Base-by-base conservation (phyloP, 2,329 filamentous ascomycete genomes). In the Cytospora piceicola region DNA sequence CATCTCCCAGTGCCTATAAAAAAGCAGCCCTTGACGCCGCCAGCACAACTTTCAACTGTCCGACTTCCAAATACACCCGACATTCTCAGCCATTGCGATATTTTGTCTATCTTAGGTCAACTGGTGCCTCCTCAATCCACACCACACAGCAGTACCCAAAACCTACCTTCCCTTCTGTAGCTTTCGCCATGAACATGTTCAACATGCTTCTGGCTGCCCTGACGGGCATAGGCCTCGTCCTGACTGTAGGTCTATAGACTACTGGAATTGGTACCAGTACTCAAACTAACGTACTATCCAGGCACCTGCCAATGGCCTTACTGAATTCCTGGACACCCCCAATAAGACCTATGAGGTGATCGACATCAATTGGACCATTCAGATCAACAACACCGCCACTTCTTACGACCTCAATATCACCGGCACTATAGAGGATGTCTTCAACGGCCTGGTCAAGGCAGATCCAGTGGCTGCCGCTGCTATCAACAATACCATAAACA, bases 401-500 rank as follows among this genome's bases (percentile, higher is more conserved):
- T 53, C 61, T 39, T 63, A 58, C 29, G 56, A 57, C 53, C 27
- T 63, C n/a, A 51, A 36, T 9, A 22, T 57, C 22, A 29, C 36
- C 14, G 53, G 53, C 30, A 63, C 61, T 17, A 34, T 24, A 11
- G 22, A 63, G 39, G 53, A 63, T 36, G 36, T 51, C 29, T 56
- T 51, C n/a, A 27, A 17, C 30, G 24, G 32, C 29, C 36, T 52
- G 36, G 15, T 36, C 29, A 6, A 9, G n/a, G 36, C 27, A 15
- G 61, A 63, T 39, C 61, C 54, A 9, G 61, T 3, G 34, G 29
- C 53, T 6, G 53, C 61, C n/a, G 22, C 29, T n/a, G 20, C n/a
- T 29, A 32, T 63, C 61, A 63, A 39, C 53, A 72, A 70, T 15
- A 57, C 49, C 29, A 36, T 56, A 29, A 17, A n/a, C 39, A 24